Evolutionary conservation across 2,329 filamentous ascomycete species (phyloP).

Genomic region (Cadophora sp.): DNA sequence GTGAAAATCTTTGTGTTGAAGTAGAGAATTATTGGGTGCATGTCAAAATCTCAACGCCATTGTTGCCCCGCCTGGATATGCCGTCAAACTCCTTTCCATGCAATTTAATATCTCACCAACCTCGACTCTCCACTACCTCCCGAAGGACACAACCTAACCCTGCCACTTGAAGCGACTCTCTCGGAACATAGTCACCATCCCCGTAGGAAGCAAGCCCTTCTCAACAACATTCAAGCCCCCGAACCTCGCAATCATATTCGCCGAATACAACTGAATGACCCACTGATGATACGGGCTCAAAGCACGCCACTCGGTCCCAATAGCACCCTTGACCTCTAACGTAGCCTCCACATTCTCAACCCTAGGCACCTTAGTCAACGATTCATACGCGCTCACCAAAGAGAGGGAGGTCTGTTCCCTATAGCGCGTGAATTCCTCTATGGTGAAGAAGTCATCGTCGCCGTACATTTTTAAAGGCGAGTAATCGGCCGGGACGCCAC

Average conservation of each 20-base stretch:
- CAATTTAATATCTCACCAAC: constrained; percentile 6
- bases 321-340: constrained; percentile 27
- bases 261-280: constrained; percentile 48
- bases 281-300: constrained; percentile 46
- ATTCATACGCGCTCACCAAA: constrained; percentile 42
- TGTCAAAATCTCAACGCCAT: too few species aligned
- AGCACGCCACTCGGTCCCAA: constrained; percentile 4
- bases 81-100: neutral
- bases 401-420: constrained; percentile 43
- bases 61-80: neutral
- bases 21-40: too few species aligned
- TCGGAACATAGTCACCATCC: constrained; percentile 48
- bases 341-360: constrained; percentile 35
- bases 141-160: constrained; percentile 36
- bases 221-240: constrained; percentile 49
- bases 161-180: constrained; percentile 48
- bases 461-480: constrained; percentile 24
- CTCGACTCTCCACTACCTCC: neutral
- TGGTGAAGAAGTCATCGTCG: constrained; percentile 46
- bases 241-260: constrained; percentile 48
- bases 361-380: constrained; percentile 42
- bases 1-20: too few species aligned
- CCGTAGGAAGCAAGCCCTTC: constrained; percentile 48
- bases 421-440: constrained; percentile 49
- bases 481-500: neutral